Base-by-base conservation (phyloP, 2,329 filamentous ascomycete species). In the Xylaria sp. region DNA sequence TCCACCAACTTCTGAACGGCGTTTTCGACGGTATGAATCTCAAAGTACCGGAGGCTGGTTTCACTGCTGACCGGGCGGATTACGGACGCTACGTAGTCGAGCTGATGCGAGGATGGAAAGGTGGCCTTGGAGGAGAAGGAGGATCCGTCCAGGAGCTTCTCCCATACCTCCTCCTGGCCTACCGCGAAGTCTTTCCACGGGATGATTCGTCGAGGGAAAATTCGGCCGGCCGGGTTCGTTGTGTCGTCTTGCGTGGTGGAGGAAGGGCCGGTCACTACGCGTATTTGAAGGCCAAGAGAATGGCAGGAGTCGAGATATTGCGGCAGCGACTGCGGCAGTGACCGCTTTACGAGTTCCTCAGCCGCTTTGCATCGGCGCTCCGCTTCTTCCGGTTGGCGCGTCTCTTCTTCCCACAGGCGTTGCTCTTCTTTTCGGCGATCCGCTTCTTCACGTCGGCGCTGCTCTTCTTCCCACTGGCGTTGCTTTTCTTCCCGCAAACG, bases 11-110 rank as follows among this genome's bases (percentile, higher is more conserved):
- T 69, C 52, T 67, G 47, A 7, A 76, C 69, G 2, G 66, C 62
- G 54, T 71, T 72, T 54, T 76, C 69, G 7, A 77, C 65, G 2
- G 63, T 64, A 9, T 71, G 57, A n/a, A 62, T 66, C 57, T 73
- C 63, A 46, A 67, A 72, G 21, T 71, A 38, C 39, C 66, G 67
- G 22, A 77, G 70, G 20, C 65, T 63, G 39, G 54, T 52, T 61
- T 76, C 69, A 39, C 70, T 72, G 37, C 66, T 70, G 41, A 76
- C 71, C 1, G 67, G 70, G 0, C 29, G 37, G 38, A 73, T 54
- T 24, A 67, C 16, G 9, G 64, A 67, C 26, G 44, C 61, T 0
- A 74, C 60, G 40, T 70, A 74, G 18, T 71, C 66, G 18, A 75
- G 43, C 61, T 74, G 63, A 57, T 71, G 59, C 7, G 46, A 49